Base-by-base conservation (phyloP, 148 eudicot genomes). In the Cornus controversa region DNA sequence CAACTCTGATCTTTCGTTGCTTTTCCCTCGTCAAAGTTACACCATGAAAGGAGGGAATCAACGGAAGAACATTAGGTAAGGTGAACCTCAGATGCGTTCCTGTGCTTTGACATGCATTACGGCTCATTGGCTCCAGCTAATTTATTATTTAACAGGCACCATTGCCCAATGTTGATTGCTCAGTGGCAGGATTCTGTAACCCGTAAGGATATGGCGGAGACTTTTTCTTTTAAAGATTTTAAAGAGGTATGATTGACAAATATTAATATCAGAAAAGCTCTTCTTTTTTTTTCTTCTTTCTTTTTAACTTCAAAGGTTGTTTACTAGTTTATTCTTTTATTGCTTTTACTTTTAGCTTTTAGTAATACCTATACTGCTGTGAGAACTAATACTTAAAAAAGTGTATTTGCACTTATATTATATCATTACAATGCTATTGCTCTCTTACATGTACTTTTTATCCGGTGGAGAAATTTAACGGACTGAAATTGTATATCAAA, bases 121-220 rank as follows among this genome's bases (percentile, higher is more conserved):
- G 8, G 45, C 34, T 31, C 1, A 31, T 31, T 81, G 65, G 8
- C 53, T 73, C 71, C 66, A 54, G 18, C 66, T 77, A 50, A 42
- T 73, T 66, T 80, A 31, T 53, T 82, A 3, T 84, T 67, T 64
- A 40, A 27, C 88, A 95, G 97, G 88, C 82, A 88, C 40, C 75
- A 88, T 28, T 85, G 83, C 66, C 99, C 99, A 3, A 89, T 93
- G 84, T 84, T 95, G 78, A 73, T 89, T 62, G 96, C 93, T 14
- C 99, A 95, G 71, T 93, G 86, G 91, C 99, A 95, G 82, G 83
- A 87, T 80, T 97, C 91, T 74, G 97, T 93, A 24, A 95, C 98
- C 67, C 94, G 99, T 74, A 91, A 85, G 85, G 99, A 95, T 84
- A 79, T 42, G 78, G 90, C 80, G 3, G 84, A 88, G 79, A 79